Evolutionary conservation across 2,329 filamentous ascomycete species (phyloP).

Genomic region (Hypoxylon sp.): DNA sequence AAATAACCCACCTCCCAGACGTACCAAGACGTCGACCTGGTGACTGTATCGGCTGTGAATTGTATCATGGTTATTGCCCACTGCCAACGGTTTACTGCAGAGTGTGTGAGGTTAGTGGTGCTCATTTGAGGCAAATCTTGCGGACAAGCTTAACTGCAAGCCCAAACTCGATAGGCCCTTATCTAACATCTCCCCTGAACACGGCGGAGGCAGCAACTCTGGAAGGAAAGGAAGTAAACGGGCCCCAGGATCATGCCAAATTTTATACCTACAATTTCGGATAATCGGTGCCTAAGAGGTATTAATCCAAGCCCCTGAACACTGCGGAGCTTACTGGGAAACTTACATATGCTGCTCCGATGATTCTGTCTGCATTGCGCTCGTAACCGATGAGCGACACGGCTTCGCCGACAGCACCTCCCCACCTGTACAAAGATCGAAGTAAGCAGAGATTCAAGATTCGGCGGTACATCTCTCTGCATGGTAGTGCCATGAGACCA

Average conservation of each 20-base stretch:
- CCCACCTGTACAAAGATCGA: slow-evolving; percentile 58
- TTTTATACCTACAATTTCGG: slow-evolving; percentile 55
- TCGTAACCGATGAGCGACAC: slow-evolving; percentile 76
- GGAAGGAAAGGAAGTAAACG: background rate
- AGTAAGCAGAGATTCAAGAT: slow-evolving; percentile 23
- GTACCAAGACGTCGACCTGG: slow-evolving; percentile 65
- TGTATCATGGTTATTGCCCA: slow-evolving; percentile 68
- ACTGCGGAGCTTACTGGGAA: background rate
- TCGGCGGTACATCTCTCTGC: no score
- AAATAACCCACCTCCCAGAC: slow-evolving; percentile 58
- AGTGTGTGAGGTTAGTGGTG: slow-evolving; percentile 11
- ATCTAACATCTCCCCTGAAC: background rate
- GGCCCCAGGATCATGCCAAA: background rate
- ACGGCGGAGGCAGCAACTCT: background rate
- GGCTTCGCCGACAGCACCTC: slow-evolving; percentile 74
- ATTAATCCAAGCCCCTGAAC: background rate
- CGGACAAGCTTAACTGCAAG: background rate
- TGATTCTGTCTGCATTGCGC: slow-evolving; percentile 72
- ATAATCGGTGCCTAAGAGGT: slow-evolving; percentile 59
- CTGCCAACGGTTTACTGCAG: slow-evolving; percentile 62
- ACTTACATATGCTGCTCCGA: slow-evolving; percentile 65
- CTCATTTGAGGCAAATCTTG: background rate
- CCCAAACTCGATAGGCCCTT: background rate
- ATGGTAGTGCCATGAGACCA: background rate
- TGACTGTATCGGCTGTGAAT: slow-evolving; percentile 64